Percentiles rank a stretch among this genome's conserved stretches.
Evolutionary conservation across 768 basidiomycete species (phyloP).

Genomic region (Pholiota microspora): DNA sequence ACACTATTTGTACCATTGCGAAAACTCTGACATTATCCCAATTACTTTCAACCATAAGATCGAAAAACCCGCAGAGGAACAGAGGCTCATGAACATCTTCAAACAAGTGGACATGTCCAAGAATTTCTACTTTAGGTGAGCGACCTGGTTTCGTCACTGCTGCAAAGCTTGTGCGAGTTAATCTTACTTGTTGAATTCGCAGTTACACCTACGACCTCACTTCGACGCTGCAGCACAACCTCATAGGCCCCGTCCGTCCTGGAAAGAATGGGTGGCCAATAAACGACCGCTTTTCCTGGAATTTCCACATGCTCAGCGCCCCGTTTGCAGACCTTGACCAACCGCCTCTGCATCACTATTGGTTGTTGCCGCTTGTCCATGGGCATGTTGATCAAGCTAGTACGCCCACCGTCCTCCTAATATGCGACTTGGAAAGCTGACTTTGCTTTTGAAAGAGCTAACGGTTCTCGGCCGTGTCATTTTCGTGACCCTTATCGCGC

Average conservation of each 20-base stretch:
- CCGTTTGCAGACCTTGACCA: slow-evolving; percentile 52
- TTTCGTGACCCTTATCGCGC: slow-evolving; percentile 92
- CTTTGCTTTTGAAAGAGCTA: slow-evolving; percentile 55
- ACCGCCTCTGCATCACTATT: slow-evolving; percentile 56
- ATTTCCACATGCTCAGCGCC: slow-evolving; percentile 77
- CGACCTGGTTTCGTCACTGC: background rate
- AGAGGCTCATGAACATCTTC: slow-evolving; percentile 85
- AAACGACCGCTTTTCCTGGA: slow-evolving; percentile 94
- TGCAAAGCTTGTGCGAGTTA: too few relatives aligned
- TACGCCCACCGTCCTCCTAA: slow-evolving; percentile 34
- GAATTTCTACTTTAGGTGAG: slow-evolving; percentile 96
- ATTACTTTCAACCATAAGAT: slow-evolving; percentile 78
- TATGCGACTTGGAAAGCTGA: background rate
- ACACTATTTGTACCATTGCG: slow-evolving; percentile 95
- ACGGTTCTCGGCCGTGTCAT: slow-evolving; percentile 87
- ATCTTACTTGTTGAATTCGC: background rate
- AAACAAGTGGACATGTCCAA: slow-evolving; percentile 98
- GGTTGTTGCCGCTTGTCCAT: slow-evolving; percentile 90
- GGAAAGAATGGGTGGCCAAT: slow-evolving; percentile 59
- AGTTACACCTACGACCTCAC: slow-evolving; percentile 98
- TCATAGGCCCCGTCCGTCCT: slow-evolving; percentile 54
- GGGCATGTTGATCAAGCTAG: slow-evolving; percentile 99
- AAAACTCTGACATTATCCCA: slow-evolving; percentile 82
- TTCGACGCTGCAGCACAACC: slow-evolving; percentile 91
- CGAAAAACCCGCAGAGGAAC: slow-evolving; percentile 87